Base-by-base conservation (phyloP, 2,329 filamentous ascomycete species). In the Penicillium sp. region DNA sequence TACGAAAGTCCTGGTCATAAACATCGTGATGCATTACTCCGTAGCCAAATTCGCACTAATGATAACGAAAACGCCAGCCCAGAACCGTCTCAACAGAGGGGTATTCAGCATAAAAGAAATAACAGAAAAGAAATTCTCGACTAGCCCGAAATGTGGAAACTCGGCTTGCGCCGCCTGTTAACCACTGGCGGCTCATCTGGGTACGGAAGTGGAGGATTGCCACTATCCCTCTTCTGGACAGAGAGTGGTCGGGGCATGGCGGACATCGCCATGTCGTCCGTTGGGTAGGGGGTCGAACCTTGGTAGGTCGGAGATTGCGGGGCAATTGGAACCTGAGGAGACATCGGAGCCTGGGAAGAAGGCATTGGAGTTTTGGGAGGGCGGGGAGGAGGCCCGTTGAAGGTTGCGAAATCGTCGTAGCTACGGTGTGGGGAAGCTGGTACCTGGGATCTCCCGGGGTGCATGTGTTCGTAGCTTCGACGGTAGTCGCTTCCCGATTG, bases 81-180 rank as follows among this genome's bases (percentile, higher is more conserved):
- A 22, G 40, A 40, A 40, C 48, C 44, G 11, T 55, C 48, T 43
- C 43, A 43, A 39, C 31, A 40, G 49, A 48, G 49, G 53, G 48
- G 45, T 53, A 48, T 53, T 47, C 53, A 53, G 34, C 34, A 40
- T 27, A 32, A 41, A 55, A 47, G 18, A 43, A 46, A 52, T 13
- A 47, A 16, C 46, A 44, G 42, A 18, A 38, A 21, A 8, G 14
- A 38, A 16, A 40, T 3, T 2, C 8, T 21, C 34, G 5, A 34
- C 32, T 34, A 40, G n/a, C 38, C 38, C 9, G 81, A 75, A 41
- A 79, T 76, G 53, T 78, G 80, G 63, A 87, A 90, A 45, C 89
- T 87, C 1, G 93, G 93, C 72, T 97, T 97, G 62, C 87, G 85
- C 42, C 88, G 86, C 82, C 91, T 89, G 66, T 96, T 95, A 7